phyloP scores from a whole-genome alignment of 495 filamentous ascomycete genomes.

The Penicillium taxi region DNA sequence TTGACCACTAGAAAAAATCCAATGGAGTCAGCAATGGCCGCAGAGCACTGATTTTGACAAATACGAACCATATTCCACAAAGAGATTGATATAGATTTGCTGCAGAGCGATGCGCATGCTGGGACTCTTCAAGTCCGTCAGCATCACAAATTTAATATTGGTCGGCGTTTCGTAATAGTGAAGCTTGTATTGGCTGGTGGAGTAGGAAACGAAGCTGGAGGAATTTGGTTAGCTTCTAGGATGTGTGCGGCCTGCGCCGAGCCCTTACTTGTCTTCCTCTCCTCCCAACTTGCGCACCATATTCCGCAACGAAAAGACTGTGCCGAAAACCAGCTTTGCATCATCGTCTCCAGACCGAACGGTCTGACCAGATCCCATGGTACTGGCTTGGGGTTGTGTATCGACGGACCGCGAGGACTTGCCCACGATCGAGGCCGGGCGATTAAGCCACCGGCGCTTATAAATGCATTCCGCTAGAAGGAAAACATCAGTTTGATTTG shows the following conservation, averaged over 20 bases:
- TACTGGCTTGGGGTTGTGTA: conserved; percentile 21
- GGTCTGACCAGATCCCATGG: conserved; percentile 30
- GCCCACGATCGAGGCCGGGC: conserved; percentile 35
- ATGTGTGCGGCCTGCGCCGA: background rate
- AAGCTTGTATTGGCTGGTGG: conserved; percentile 91
- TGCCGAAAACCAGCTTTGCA: conserved; percentile 94
- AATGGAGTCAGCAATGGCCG: conserved; percentile 6
- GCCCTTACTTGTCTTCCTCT: conserved; percentile 67
- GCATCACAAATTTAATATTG: conserved; percentile 90
- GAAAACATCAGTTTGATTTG: background rate
- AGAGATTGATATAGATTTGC: conserved; percentile 97
- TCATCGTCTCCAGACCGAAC: conserved; percentile 68
- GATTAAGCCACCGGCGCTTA: conserved; percentile 66
- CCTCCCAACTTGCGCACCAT: conserved; percentile 95
- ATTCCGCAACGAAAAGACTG: conserved; percentile 89
- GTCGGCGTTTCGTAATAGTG: conserved; percentile 99
- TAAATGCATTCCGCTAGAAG: conserved; percentile 90
- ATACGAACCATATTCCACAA: conserved; percentile 80
- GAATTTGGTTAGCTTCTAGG: background rate
- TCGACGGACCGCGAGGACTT: conserved; percentile 34
- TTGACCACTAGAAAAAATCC: conserved; percentile 62
- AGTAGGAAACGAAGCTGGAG: conserved; percentile 73
- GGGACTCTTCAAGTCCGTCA: conserved; percentile 81
- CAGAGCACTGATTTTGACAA: background rate
- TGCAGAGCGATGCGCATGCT: conserved; percentile 90